Base-by-base conservation (phyloP, 1,284 basidiomycete genomes). In the Ganoderma sinense region DNA sequence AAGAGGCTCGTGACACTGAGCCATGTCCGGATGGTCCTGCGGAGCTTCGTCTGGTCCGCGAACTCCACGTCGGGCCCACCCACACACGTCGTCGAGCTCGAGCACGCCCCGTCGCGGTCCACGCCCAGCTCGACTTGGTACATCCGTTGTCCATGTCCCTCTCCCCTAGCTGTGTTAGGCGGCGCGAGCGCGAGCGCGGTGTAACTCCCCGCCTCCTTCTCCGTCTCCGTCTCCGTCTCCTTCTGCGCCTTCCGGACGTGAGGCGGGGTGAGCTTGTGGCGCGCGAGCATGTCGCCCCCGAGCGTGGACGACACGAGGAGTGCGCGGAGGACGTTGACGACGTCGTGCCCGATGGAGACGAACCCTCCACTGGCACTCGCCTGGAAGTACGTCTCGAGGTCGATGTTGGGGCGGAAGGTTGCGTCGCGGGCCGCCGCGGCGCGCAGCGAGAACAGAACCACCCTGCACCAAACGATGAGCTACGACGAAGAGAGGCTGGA, bases 331-430 rank as follows among this genome's bases (percentile, higher is more conserved):
- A 82, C 72, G 16, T 40, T 72, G 39, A 73, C 58, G 41, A 78
- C 60, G 64, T 78, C 78, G 33, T 77, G 71, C 14, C 74, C 76
- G 18, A 82, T 75, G 31, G 73, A 60, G 60, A 82, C 72, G 69
- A 78, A 82, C 10, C 77, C 79, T 51, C 76, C 71, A 20, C 72
- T 75, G 51, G 79, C 75, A 1, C 79, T 76, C 26, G 74, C 69
- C 64, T 83, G 81, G 64, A 80, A 73, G 74, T 81, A 83, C 48
- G 75, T 75, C 41, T 76, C 76, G 58, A 82, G 71, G 29, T 72
- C 74, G 20, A 66, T 53, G n/a, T 73, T 75, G 51, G 67, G 71
- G 29, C 76, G 74, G 18, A 74, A 48, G 4, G 45, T 64, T 0
- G 75, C 67, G 36, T 69, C 71, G 36, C 74, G 74, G 2, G 81